A percentile compares a stretch with the other conserved stretches of the same genome.
Evolutionary conservation across 345 rosid genomes (phyloP).

Genomic region (Boechera stricta): DNA sequence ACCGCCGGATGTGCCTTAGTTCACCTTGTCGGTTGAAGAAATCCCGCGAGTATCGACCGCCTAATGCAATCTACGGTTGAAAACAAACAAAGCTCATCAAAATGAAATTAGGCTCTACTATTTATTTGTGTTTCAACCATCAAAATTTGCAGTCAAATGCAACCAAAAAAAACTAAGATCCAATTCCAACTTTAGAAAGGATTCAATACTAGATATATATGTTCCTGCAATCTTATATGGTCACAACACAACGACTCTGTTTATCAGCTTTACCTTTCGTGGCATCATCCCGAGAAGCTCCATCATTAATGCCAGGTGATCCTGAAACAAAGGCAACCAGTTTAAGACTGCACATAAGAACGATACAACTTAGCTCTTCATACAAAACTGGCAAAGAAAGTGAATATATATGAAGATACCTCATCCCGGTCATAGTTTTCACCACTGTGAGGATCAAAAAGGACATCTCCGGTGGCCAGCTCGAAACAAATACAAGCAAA

Average conservation of each 20-base stretch:
- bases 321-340: slow-evolving; percentile 52
- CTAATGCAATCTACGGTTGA: slow-evolving; percentile 65
- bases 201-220: neutral
- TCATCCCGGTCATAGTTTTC: slow-evolving; percentile 88
- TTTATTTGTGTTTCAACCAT: neutral
- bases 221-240: neutral
- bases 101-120: neutral
- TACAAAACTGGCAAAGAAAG: neutral
- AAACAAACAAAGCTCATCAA: neutral
- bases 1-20: slow-evolving; percentile 71
- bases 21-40: slow-evolving; percentile 83
- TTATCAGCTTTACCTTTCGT: slow-evolving; percentile 63
- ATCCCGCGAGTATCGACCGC: slow-evolving; percentile 79
- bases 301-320: slow-evolving; percentile 97
- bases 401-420: slow-evolving; percentile 49
- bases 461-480: slow-evolving; percentile 87
- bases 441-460: slow-evolving; percentile 93
- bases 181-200: neutral
- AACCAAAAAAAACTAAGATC: neutral
- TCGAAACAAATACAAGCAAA: slow-evolving; percentile 94
- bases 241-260: neutral
- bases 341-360: neutral
- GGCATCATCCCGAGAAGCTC: slow-evolving; percentile 91
- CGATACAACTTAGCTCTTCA: slow-evolving; percentile 3
- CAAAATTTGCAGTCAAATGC: neutral